These are phyloP conservation scores for Catenaria anguillulae DNA, from an alignment of 371 early-diverging fungal genomes.

Conservation along the genomic window DNA sequence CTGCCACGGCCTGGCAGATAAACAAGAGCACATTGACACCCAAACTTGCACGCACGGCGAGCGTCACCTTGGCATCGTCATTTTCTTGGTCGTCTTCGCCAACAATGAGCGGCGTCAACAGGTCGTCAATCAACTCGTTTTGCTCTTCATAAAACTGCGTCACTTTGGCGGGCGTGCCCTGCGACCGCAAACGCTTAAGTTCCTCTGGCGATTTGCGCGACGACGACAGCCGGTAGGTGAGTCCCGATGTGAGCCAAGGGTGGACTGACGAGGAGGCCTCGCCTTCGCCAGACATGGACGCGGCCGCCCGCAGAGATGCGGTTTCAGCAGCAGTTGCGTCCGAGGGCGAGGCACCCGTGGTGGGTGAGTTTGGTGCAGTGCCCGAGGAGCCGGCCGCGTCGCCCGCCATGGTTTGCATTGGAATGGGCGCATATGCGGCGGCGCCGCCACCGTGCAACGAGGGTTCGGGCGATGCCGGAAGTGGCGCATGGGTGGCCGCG, in stretches of 20 bases:
- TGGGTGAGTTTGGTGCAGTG: no score
- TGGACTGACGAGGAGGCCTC: no score
- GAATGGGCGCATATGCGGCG: no score
- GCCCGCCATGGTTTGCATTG: no score
- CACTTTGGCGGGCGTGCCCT: constrained; percentile 13
- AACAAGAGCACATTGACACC: not conserved
- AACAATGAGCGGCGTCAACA: constrained; percentile 35
- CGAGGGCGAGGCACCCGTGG: no score
- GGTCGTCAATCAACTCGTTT: constrained; percentile 63
- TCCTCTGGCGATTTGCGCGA: constrained; percentile 9
- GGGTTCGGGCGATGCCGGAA: no score
- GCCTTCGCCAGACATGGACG: no score
- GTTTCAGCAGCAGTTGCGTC: no score
- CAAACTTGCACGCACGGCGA: constrained; percentile 2
- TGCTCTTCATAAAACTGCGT: constrained; percentile 60
- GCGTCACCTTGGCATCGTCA: constrained; percentile 25
- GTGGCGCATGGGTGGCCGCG: no score
- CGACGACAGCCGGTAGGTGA: not conserved
- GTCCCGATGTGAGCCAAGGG: not conserved
- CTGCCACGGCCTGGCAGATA: constrained; percentile 53
- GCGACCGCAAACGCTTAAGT: constrained; percentile 4
- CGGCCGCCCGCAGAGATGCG: no score
- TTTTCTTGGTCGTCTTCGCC: constrained; percentile 12
- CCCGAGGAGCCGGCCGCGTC: no score
- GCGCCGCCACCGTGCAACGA: no score